Base-by-base conservation (phyloP, 352 stramenopile genomes). In the Phytophthora gonapodyides region DNA sequence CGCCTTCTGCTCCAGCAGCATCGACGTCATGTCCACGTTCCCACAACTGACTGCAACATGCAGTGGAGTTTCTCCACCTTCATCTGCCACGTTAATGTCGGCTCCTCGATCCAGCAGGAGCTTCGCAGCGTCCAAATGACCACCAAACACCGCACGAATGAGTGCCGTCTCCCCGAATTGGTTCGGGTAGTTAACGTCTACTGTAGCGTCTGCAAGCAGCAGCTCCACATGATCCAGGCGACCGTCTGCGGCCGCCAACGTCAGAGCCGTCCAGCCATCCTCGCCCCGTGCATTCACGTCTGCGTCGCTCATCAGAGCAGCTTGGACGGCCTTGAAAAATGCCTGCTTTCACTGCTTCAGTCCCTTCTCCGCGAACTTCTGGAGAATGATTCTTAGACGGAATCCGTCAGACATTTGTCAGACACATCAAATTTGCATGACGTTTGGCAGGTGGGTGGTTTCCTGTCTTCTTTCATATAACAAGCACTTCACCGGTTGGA, bases 141-240 rank as follows among this genome's bases (percentile, higher is more conserved):
- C 55, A 12, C 44, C 44, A 16, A 49, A 62, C 34, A 46, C 55
- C 1, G 55, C 42, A 16, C 55, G 42, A 55, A 44, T 62, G 16
- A 62, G 16, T 3, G 54, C 54, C 27, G 54, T 53, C 54, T 61
- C 54, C 35, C 38, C 40, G 43, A 43, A 61, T 47, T 42, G 54
- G n/a, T 61, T 61, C 19, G 42, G 43, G 33, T 17, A 15, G 27
- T 55, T 37, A 15, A 56, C 15, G 8, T 40, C 16, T 2, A 45
- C 43, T 5, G 37, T 35, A 24, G n/a, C 17, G 11, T 13, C 24
- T 46, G 1, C 40, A 10, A 62, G n/a, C 17, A 62, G 45, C 34
- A 62, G 43, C 16, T 53, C 5, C 12, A 62, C 3, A n/a, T 56
- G 12, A 43, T 55, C 44, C 44, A 44, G n/a, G 30, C 35, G 55